Base-by-base conservation (phyloP, 441 rosid species). In the Adansonia madagascariensis region DNA sequence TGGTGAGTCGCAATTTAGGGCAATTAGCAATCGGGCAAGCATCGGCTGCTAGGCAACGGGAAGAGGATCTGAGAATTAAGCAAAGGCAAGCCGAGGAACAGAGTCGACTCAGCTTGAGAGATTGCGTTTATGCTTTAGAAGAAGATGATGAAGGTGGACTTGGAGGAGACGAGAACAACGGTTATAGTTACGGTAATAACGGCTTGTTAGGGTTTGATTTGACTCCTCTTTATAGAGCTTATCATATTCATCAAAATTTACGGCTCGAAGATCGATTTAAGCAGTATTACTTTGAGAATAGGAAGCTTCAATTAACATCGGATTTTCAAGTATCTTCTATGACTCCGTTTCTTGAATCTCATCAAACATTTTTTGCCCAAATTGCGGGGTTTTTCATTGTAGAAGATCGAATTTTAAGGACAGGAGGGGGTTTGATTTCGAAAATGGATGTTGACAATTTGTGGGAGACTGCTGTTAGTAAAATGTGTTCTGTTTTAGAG, bases 81-180 rank as follows among this genome's bases (percentile, higher is more conserved):
- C 99, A 95, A 92, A 85, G 95, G 65, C 94, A 93, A 84, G 97
- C 99, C 8, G 99, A 95, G 85, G 98, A 95, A 72, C 98, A 95
- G 85, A 95, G 94, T 69, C 86, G 99, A 24, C 91, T 95, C 66
- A 95, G 97, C 82, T 80, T 90, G 80, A 87, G 98, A 10, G 95
- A 95, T 76, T 94, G 97, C 64, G 94, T 92, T 55, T 95, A 95
- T 63, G 91, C 97, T 12, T 76, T 95, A 60, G 88, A 87, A 62
- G 97, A 94, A 75, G 99, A 95, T 15, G 98, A 93, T 0, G 96
- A 95, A 1, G 92, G 84, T 31, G 92, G 77, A 59, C 22, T 72
- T n/a, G 65, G 70, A 55, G 85, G 85, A 18, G 87, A 84, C 18
- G 83, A 77, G 72, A 84, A 85, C n/a, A 88, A 89, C 46, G 87